Base-by-base conservation (phyloP, 1,139 yeast species). In the Taphrina confusa region DNA sequence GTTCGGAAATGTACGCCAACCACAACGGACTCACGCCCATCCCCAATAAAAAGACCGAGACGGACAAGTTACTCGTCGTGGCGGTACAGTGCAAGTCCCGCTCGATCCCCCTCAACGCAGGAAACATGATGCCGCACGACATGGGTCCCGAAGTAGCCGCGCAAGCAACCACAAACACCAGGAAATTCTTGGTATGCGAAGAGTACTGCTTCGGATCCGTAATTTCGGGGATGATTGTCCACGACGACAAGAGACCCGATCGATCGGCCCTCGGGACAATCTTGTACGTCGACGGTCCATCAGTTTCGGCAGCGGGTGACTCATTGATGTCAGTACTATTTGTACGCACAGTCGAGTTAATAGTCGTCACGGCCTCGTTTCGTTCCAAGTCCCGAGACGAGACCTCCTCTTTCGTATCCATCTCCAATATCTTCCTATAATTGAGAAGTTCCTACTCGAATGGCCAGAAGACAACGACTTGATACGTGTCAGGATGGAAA, bases 121-220 rank as follows among this genome's bases (percentile, higher is more conserved):
- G 96, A 57, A 87, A 78, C 71, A 88, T 77, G 62, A 89, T 86
- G 1, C 92, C 84, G 0, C 95, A 85, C n/a, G 95, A 95, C 91
- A 89, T 85, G 8, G 96, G 96, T 0, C 95, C 96, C 56, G 87
- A 79, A 70, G 85, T 75, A 1, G 91, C 87, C 3, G 92, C 90
- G 63, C 81, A 75, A 0, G 94, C 91, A 42, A 87, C 81, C 28
- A 86, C 75, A 33, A 80, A 73, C 1, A 87, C 86, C 57, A 88
- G 77, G n/a, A 77, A 60, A 61, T 73, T 69, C 68, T 88, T 86
- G 62, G 78, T 69, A 1, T 65, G 57, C 1, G 65, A 60, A 1
- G 88, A 83, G 66, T 85, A 83, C 27, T 80, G 81, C 61, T 89
- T 74, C 0, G 96, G 85, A 68, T 88, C 90, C 57, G 79, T 79